These are phyloP conservation scores for Suillus luteus DNA, from an alignment of 768 basidiomycete species.

Conservation along the genomic window DNA sequence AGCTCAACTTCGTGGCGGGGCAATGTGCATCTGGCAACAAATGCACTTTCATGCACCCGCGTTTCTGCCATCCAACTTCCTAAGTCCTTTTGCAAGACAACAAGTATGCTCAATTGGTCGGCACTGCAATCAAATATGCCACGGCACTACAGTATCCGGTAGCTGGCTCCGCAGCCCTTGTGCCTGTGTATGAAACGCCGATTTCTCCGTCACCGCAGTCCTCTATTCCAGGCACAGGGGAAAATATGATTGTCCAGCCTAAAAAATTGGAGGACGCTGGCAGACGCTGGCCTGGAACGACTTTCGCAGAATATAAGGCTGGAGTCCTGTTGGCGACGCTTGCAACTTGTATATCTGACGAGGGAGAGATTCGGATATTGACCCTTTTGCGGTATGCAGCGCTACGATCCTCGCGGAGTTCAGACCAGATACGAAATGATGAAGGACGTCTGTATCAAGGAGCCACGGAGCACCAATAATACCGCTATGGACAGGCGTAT, in stretches of 20 bases:
- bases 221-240: not conserved
- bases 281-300: slow-evolving; percentile 45
- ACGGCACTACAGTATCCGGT: slow-evolving; percentile 7
- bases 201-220: not conserved
- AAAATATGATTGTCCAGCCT: slow-evolving; percentile 15
- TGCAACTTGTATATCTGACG: slow-evolving; percentile 42
- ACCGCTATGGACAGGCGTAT: slow-evolving; percentile 24
- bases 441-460: not conserved
- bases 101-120: slow-evolving; percentile 20
- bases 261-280: slow-evolving; percentile 37
- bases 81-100: slow-evolving; percentile 21
- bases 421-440: not conserved
- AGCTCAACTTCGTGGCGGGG: slow-evolving; percentile 38
- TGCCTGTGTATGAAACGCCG: slow-evolving; percentile 6
- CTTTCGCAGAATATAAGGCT: slow-evolving; percentile 42
- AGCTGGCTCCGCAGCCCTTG: slow-evolving; percentile 3
- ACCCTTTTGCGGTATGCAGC: slow-evolving; percentile 20
- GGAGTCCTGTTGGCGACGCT: slow-evolving; percentile 43
- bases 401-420: not conserved
- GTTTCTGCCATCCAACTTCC: slow-evolving; percentile 16
- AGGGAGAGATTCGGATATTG: slow-evolving; percentile 8
- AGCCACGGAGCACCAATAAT: not conserved
- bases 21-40: slow-evolving; percentile 39
- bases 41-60: slow-evolving; percentile 42
- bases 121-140: slow-evolving; percentile 22